A percentile compares a stretch with the other conserved stretches of the same genome.
Evolutionary conservation across 495 filamentous ascomycete species (phyloP).

Genomic region (Penicillium ochrochloron): DNA sequence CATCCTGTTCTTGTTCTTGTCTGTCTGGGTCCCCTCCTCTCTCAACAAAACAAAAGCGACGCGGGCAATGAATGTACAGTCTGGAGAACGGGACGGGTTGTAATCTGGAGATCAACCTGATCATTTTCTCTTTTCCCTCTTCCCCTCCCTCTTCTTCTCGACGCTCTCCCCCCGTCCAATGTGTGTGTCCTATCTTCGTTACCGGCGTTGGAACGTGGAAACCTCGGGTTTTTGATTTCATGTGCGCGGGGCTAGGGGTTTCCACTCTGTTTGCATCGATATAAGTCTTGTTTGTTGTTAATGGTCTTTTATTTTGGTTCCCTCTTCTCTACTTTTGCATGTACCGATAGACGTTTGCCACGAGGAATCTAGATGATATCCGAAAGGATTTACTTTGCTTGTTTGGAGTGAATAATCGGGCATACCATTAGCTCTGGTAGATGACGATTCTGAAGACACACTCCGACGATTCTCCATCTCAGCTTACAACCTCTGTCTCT

Average conservation of each 20-base stretch:
- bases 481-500: neutral
- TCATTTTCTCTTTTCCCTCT: slow-evolving; percentile 7
- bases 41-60: slow-evolving; percentile 28
- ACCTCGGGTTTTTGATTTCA: slow-evolving; percentile 29
- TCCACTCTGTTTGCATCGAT: slow-evolving; percentile 31
- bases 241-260: slow-evolving; percentile 23
- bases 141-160: slow-evolving; percentile 16
- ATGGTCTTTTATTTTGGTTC: slow-evolving; percentile 15
- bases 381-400: slow-evolving; percentile 8
- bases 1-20: slow-evolving; percentile 10
- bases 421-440: neutral
- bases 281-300: slow-evolving; percentile 25
- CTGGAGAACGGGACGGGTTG: slow-evolving; percentile 18
- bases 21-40: slow-evolving; percentile 23
- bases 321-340: slow-evolving; percentile 31
- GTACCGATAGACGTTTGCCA: slow-evolving; percentile 38
- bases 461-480: neutral
- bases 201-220: slow-evolving; percentile 42
- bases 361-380: slow-evolving; percentile 36
- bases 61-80: slow-evolving; percentile 38
- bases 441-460: neutral
- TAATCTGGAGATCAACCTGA: slow-evolving; percentile 20
- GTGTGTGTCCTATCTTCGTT: slow-evolving; percentile 37
- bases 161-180: slow-evolving; percentile 31
- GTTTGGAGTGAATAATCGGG: neutral